These are phyloP conservation scores for Aspergillus clavatus DNA, from an alignment of 2,329 filamentous ascomycete species.

Conservation along the genomic window DNA sequence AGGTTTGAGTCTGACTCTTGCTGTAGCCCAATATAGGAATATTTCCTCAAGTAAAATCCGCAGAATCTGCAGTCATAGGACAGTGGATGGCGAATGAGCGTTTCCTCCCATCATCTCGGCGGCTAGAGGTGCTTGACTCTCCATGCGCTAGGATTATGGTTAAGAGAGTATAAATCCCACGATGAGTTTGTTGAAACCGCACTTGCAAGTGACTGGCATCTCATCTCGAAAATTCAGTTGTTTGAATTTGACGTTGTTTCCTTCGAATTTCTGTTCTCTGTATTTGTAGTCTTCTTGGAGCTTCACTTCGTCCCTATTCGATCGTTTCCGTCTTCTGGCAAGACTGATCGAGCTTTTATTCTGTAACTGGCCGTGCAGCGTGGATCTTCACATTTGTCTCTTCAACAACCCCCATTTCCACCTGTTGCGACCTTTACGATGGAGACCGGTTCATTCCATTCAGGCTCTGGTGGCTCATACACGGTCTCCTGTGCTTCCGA, in stretches of 20 bases:
- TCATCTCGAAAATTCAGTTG: too few species aligned
- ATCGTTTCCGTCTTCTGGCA: background rate
- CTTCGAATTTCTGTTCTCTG: background rate
- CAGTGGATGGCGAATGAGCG: background rate
- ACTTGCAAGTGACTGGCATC: too few species aligned
- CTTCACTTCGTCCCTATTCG: background rate
- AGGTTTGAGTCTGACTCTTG: background rate
- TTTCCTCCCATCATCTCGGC: background rate
- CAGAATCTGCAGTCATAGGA: background rate
- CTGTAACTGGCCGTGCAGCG: too few species aligned
- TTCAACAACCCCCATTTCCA: too few species aligned
- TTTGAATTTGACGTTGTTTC: background rate
- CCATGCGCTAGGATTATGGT: background rate
- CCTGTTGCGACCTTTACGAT: background rate
- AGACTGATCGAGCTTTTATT: background rate
- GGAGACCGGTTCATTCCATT: conserved; percentile 24
- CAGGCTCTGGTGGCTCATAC: conserved; percentile 2
- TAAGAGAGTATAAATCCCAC: background rate
- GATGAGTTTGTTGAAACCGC: too few species aligned
- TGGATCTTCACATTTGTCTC: background rate
- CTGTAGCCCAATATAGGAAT: background rate
- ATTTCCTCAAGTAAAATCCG: background rate
- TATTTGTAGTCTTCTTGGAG: background rate
- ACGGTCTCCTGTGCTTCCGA: conserved; percentile 28
- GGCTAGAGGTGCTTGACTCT: background rate